Evolutionary conservation across 768 basidiomycete genomes (phyloP), one percentile per base, ranked within the genome.

Genomic region (Suillus alpinus): DNA sequence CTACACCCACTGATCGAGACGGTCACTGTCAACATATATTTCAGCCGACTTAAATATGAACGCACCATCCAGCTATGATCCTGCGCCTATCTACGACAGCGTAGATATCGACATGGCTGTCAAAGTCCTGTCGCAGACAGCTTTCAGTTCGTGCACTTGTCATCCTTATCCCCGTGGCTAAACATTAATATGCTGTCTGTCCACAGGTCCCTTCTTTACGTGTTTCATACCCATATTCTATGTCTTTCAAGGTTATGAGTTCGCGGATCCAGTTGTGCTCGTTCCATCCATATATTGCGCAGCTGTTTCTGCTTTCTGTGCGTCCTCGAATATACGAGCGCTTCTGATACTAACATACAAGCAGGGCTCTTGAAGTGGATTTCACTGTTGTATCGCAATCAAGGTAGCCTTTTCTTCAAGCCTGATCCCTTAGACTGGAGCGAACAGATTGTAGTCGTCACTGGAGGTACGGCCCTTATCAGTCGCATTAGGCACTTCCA

Each of bases 391-490:
- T 91, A 92, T 71, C 81, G 91, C 58, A 94, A 92, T 67, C 87
- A 90, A 71, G 83, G 83, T 32, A 86, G 78, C 64, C 69, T 87
- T 23, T 72, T 94, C 26, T 86, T 85, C 61, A 79, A 82, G 0
- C 85, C 88, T 2, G 70, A 76, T 14, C 81, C 76, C 40, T 73
- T 94, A 32, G 86, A 94, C 65, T 98, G 95, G 96, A 83, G 83
- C 49, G 86, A 94, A 50, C 92, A 98, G 74, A 85, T 96, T 59
- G 87, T 98, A 5, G 79, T 98, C 41, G 80, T 98, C 59, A 98
- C 96, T 7, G 96, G 96, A 57, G 95, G 94, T 91, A 61, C 51
- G 83, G 44, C n/a, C 49, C n/a, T 51, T 46, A 6, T 41, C 23
- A 16, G 46, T 52, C 31, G 20, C 13, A 53, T 53, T 12, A 6